A percentile compares a stretch with the other conserved stretches of the same genome.
These are phyloP conservation scores for Salvia splendens DNA, from an alignment of 257 asterid species.

Conservation along the genomic window DNA sequence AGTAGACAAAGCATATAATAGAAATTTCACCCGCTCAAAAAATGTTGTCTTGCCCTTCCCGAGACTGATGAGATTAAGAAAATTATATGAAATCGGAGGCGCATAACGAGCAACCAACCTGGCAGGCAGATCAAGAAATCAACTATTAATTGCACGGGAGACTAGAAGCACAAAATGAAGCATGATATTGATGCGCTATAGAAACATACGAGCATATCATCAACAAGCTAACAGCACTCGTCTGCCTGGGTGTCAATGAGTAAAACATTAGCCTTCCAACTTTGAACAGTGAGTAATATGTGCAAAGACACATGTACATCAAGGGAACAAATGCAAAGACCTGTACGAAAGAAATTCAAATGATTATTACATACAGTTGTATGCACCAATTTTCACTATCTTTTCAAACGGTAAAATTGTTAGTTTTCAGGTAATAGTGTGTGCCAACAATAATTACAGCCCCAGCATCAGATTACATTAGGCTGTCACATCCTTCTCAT, in stretches of 20 bases:
- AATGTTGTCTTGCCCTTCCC: constrained; percentile 66
- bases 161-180: constrained; percentile 1
- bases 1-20: constrained; percentile 16
- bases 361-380: constrained; percentile 1
- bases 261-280: constrained; percentile 96
- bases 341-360: constrained; percentile 47
- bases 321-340: constrained; percentile 89
- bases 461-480: not conserved
- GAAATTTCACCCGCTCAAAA: constrained; percentile 79
- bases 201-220: constrained; percentile 97
- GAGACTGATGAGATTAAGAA: constrained; percentile 93
- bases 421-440: not conserved
- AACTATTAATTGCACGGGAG: constrained; percentile 7
- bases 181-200: constrained; percentile 17
- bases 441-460: not conserved
- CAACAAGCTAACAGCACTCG: constrained; percentile 93
- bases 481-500: not conserved
- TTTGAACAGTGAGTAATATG: constrained; percentile 90
- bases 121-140: constrained; percentile 38
- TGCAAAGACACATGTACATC: constrained; percentile 96
- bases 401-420: not conserved
- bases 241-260: constrained; percentile 88
- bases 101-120: constrained; percentile 99
- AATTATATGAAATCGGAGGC: constrained; percentile 96
- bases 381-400: not conserved